Evolutionary conservation across 78 protist genomes (phyloP).

Genomic region (Isochrysis galbana): DNA sequence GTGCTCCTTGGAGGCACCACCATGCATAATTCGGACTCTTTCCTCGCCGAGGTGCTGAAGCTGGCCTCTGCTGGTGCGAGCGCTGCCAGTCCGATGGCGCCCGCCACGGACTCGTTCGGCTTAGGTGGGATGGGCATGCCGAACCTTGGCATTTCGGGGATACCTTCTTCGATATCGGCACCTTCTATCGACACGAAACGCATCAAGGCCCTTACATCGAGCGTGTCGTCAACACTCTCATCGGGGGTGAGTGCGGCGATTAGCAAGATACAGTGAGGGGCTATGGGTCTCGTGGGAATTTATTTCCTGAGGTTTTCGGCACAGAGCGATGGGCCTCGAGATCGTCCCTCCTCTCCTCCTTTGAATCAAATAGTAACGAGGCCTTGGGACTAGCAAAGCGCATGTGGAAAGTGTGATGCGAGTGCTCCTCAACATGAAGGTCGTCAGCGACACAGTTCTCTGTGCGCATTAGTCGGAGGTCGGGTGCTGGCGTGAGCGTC

Average conservation of each 20-base stretch:
- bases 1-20: constrained; percentile 79
- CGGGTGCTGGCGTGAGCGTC: no score
- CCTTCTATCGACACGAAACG: background rate
- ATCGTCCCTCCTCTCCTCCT: no score
- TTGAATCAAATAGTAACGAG: no score
- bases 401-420: no score
- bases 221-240: background rate
- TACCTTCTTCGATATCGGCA: background rate
- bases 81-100: no score
- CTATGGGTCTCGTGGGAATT: no score
- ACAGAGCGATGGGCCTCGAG: no score
- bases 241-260: background rate
- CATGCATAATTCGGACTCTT: constrained; percentile 57
- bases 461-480: no score
- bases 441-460: no score
- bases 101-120: background rate
- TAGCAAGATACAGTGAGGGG: background rate
- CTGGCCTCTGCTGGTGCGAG: background rate
- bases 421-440: no score
- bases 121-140: background rate
- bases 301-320: no score
- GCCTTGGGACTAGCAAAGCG: no score
- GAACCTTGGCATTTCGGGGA: background rate
- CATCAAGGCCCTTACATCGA: background rate
- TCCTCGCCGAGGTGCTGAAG: background rate